Conservation (phyloP, 2,329 filamentous ascomycete genomes). For the Exophiala oligosperma region DNA sequence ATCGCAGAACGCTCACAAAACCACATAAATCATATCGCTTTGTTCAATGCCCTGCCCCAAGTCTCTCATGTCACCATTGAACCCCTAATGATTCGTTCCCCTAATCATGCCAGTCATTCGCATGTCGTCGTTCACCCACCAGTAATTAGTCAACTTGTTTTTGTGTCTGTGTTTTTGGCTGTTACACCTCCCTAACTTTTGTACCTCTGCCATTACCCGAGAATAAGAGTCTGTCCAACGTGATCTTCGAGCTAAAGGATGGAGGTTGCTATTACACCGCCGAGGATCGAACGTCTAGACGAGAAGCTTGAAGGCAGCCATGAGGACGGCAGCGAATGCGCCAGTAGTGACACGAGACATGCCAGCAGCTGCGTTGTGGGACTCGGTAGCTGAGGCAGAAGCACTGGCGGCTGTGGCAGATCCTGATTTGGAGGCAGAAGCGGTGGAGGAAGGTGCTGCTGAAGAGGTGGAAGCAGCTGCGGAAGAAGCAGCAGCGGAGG, state of each 20-base stretch:
- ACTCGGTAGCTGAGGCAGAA: slow-evolving; percentile 25
- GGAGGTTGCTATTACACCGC: neutral
- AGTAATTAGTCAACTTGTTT: slow-evolving; percentile 5
- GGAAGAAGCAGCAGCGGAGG: slow-evolving; percentile 31
- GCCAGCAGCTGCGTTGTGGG: slow-evolving; percentile 46
- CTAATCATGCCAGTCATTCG: slow-evolving; percentile 13
- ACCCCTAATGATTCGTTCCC: slow-evolving; percentile 6
- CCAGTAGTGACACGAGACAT: slow-evolving; percentile 53
- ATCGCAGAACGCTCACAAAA: slow-evolving; percentile 17
- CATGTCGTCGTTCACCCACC: neutral
- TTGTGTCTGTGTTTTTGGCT: neutral
- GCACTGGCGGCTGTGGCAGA: slow-evolving; percentile 32
- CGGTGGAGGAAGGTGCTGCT: slow-evolving; percentile 34
- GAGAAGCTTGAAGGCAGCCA: slow-evolving; percentile 58
- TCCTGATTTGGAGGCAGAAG: slow-evolving; percentile 34
- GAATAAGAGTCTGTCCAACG: slow-evolving; percentile 21
- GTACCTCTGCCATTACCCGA: slow-evolving; percentile 10
- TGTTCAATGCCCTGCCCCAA: slow-evolving; percentile 2
- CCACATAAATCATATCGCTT: slow-evolving; percentile 23
- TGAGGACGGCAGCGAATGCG: slow-evolving; percentile 53
- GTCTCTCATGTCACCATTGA: slow-evolving; percentile 14
- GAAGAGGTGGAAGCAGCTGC: slow-evolving; percentile 37
- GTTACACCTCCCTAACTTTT: neutral
- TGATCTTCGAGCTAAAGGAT: slow-evolving; percentile 5
- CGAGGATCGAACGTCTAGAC: slow-evolving; percentile 44